These are phyloP conservation scores for Dacryopinax primogenitus DNA, from an alignment of 768 basidiomycete genomes.

Conservation along the genomic window DNA sequence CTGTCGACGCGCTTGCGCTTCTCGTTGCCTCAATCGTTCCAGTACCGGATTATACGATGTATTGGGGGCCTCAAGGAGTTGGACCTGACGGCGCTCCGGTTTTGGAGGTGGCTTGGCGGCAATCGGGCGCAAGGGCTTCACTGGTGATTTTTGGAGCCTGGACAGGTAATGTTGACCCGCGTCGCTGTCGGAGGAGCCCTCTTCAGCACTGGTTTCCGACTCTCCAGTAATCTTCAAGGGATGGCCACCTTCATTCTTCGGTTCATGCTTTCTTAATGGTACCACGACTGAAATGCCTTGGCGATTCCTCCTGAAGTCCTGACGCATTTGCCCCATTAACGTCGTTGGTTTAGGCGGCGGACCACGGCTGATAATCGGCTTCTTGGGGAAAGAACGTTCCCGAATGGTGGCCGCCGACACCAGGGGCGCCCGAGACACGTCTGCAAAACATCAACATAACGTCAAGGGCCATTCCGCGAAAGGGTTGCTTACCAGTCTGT, in stretches of 20 bases:
- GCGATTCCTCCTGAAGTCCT: not conserved
- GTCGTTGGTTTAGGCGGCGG: not conserved
- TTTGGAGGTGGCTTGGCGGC: conserved; percentile 15
- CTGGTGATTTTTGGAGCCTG: conserved; percentile 48
- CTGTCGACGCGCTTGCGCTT: conserved; percentile 48
- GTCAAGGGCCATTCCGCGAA: no score
- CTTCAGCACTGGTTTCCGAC: conserved; percentile 28
- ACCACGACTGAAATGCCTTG: not conserved
- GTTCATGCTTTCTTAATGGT: not conserved
- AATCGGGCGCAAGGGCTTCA: conserved; percentile 23
- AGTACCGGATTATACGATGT: conserved; percentile 27
- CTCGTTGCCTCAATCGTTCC: conserved; percentile 42
- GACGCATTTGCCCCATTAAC: not conserved
- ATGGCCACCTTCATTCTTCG: not conserved
- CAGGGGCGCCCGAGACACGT: not conserved
- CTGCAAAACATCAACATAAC: no score
- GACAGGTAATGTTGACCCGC: conserved; percentile 39
- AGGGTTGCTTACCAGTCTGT: not conserved
- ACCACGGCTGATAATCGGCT: not conserved
- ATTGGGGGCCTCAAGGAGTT: conserved; percentile 46
- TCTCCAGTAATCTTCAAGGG: conserved; percentile 17
- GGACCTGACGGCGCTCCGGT: conserved; percentile 40
- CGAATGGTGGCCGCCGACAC: not conserved
- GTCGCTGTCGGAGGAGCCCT: conserved; percentile 12
- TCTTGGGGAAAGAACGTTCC: not conserved